Conservation (phyloP, 2,329 filamentous ascomycete genomes). For the Aspergillus costaricaensis region DNA sequence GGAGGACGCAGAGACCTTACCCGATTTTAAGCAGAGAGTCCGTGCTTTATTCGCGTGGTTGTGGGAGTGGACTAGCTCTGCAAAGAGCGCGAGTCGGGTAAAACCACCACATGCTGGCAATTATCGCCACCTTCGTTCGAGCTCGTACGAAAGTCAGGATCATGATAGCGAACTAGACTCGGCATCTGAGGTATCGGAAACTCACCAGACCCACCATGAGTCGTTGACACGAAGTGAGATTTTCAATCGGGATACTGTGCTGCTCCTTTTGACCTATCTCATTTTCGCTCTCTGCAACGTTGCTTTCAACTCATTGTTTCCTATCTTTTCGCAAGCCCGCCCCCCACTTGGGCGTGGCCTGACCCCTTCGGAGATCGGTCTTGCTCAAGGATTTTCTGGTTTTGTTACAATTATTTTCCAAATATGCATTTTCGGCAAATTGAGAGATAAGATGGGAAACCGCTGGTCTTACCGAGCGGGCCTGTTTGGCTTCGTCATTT, state of each 20-base stretch:
- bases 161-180: slow-evolving; percentile 48
- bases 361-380: slow-evolving; percentile 76
- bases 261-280: slow-evolving; percentile 81
- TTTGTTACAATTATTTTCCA: slow-evolving; percentile 87
- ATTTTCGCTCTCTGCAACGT: slow-evolving; percentile 94
- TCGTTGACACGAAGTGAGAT: slow-evolving; percentile 61
- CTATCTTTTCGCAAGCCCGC: slow-evolving; percentile 79
- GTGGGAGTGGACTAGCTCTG: slow-evolving; percentile 66
- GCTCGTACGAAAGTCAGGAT: slow-evolving; percentile 31
- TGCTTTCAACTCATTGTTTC: slow-evolving; percentile 92
- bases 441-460: slow-evolving; percentile 81
- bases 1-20: slow-evolving; percentile 64
- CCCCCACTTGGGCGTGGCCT: slow-evolving; percentile 76
- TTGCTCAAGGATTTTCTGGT: slow-evolving; percentile 82
- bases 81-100: slow-evolving; percentile 61
- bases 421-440: slow-evolving; percentile 74
- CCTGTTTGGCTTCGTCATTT: slow-evolving; percentile 75
- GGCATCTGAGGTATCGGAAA: slow-evolving; percentile 44
- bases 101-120: slow-evolving; percentile 35
- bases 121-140: slow-evolving; percentile 31
- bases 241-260: slow-evolving; percentile 76
- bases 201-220: slow-evolving; percentile 44
- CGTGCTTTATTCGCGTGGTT: slow-evolving; percentile 65
- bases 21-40: slow-evolving; percentile 61
- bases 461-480: slow-evolving; percentile 79